Evolutionary conservation across 306 rosid genomes (phyloP), one percentile per base, ranked within the genome.

Genomic region (Prosopis cineraria): DNA sequence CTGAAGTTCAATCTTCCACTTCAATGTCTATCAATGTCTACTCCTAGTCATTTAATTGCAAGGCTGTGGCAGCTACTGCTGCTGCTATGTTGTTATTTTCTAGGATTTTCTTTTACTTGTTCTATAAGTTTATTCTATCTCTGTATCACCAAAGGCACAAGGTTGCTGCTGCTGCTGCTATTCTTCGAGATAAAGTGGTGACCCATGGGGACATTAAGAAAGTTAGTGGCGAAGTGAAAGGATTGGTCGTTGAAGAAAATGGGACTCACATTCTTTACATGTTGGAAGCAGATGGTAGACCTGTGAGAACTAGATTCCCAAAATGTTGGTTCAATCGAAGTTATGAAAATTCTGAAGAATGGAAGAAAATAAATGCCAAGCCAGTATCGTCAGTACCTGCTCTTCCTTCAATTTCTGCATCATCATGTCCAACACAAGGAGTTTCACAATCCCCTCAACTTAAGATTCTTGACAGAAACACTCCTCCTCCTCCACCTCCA

Each of bases 51-150:
- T 72, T 55, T 71, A 56, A 79, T 90, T 76, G 88, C 74, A 50
- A 60, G 66, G 90, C 88, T 36, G 77, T 90, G 80, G 88, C 74
- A 60, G 85, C 85, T 71, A 84, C 97, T 55, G 87, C 91, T n/a
- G 81, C 83, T 43, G 64, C 62, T 3, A 85, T 85, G 80, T 68
- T 86, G 47, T 77, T 73, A 33, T 30, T 86, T 73, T 73, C 69
- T 8, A 86, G 73, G 34, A 48, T 90, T 79, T 66, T 86, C 67
- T 48, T 87, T 74, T 83, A 81, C 83, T 40, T 89, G 17, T 85
- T 60, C 34, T 55, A 80, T 64, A 87, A 74, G 52, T 68, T 33
- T 48, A 60, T 67, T 47, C 60, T 70, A 72, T 76, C 81, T 69
- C 63, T 84, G 20, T 80, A 75, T 82, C 48, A 30, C 39, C 64